phyloP scores from a whole-genome alignment of 371 early-diverging fungal species.

The Zopfochytrium polystomum region DNA sequence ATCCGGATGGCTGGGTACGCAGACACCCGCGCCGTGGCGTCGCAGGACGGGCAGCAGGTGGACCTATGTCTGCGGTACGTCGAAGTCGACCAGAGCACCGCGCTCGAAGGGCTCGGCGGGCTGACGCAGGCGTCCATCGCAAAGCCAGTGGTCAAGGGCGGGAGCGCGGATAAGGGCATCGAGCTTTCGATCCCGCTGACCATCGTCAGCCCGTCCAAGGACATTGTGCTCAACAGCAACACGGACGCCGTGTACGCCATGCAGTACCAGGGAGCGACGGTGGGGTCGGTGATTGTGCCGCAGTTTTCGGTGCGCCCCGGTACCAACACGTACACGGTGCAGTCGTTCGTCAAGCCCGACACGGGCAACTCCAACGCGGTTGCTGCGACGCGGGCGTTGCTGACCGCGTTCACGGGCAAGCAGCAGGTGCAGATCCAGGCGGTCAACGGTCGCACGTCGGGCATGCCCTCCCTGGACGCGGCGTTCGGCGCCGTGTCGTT shows the following conservation, averaged over 20 bases:
- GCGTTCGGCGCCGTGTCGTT: slow-evolving; percentile 9
- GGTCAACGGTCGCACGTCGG: neutral
- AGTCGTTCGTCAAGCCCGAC: neutral
- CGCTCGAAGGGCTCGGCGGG: slow-evolving; percentile 10
- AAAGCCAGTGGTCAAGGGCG: neutral
- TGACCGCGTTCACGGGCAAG: slow-evolving; percentile 3
- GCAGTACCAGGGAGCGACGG: neutral
- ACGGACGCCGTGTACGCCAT: slow-evolving; percentile 8
- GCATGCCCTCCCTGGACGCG: slow-evolving; percentile 2
- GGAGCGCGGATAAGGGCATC: neutral
- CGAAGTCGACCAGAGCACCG: too few relatives aligned
- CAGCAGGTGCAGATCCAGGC: neutral
- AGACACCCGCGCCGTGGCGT: too few relatives aligned
- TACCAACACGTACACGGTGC: neutral
- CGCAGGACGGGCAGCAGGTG: too few relatives aligned
- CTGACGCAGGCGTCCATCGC: neutral
- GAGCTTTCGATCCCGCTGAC: slow-evolving; percentile 5
- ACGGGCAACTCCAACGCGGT: too few relatives aligned
- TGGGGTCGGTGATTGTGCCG: slow-evolving; percentile 6
- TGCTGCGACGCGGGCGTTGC: neutral
- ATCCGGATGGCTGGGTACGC: too few relatives aligned
- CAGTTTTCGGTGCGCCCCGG: neutral
- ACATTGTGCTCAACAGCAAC: slow-evolving; percentile 11
- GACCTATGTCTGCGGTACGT: too few relatives aligned
- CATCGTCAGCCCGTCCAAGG: slow-evolving; percentile 16